These are phyloP conservation scores for Erythrophleum fordii DNA, from an alignment of 306 rosid species.

Conservation along the genomic window DNA sequence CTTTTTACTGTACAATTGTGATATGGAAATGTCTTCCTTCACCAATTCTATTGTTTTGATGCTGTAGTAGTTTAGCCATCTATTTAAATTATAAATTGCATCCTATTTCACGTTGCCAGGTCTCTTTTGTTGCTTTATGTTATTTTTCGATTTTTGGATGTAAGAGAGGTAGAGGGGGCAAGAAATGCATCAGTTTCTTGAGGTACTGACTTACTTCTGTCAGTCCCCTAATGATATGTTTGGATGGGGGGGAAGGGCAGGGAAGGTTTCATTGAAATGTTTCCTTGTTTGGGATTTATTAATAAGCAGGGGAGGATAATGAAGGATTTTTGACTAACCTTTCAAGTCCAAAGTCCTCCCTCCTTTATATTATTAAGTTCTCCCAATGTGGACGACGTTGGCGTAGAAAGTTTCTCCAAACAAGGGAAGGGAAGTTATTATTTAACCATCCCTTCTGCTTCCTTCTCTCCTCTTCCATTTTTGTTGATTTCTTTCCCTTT, in stretches of 20 bases:
- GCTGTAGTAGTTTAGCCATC: background rate
- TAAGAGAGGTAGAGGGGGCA: background rate
- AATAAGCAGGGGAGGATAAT: background rate
- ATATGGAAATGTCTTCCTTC: slow-evolving; percentile 11
- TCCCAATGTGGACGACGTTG: background rate
- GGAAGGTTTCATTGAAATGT: background rate
- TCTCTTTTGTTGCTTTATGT: slow-evolving; percentile 23
- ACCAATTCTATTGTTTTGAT: slow-evolving; percentile 26
- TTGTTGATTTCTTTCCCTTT: background rate
- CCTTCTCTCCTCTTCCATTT: background rate
- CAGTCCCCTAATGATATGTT: background rate
- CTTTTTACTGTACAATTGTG: slow-evolving; percentile 18
- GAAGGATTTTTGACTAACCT: background rate
- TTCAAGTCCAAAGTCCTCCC: background rate
- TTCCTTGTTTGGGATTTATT: background rate
- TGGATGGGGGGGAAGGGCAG: background rate
- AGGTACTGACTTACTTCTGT: background rate
- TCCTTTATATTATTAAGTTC: background rate
- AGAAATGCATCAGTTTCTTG: background rate
- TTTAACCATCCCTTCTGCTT: background rate
- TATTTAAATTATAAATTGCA: background rate
- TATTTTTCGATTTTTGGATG: background rate
- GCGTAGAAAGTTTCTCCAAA: background rate
- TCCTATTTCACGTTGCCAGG: background rate
- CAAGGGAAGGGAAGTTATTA: background rate